A percentile compares a stretch with the other conserved stretches of the same genome.
Evolutionary conservation across 441 rosid species (phyloP).

Genomic region (Gossypium lobatum): DNA sequence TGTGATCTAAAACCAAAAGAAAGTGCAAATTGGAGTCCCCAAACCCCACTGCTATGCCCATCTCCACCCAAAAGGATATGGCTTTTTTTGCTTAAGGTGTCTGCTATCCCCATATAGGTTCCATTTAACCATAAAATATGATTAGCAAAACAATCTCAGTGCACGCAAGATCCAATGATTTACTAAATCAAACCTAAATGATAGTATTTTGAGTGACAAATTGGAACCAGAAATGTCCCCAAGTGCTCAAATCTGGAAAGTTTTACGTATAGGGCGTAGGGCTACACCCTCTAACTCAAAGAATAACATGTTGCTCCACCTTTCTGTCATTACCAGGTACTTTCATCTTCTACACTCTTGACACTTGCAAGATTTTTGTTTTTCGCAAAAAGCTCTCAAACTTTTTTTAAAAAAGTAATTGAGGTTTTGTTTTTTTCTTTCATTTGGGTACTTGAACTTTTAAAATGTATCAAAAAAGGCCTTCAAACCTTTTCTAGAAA

Average conservation of each 20-base stretch:
- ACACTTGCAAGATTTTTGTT: not conserved
- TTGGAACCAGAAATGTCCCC: not conserved
- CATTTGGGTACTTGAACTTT: too few relatives aligned
- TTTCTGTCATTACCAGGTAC: not conserved
- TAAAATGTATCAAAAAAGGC: fast-evolving
- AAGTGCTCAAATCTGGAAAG: constrained; percentile 3
- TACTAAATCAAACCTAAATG: not conserved
- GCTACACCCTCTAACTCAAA: not conserved
- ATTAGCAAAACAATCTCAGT: not conserved
- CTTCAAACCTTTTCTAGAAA: too few relatives aligned
- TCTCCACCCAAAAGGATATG: not conserved
- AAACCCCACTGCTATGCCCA: not conserved
- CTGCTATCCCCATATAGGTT: not conserved
- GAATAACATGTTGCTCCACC: not conserved
- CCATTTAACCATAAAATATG: not conserved
- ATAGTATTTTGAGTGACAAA: not conserved
- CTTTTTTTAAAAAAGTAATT: too few relatives aligned
- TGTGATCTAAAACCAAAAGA: not conserved
- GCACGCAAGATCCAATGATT: not conserved
- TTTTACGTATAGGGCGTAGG: not conserved
- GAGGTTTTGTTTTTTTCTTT: too few relatives aligned
- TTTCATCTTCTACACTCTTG: not conserved
- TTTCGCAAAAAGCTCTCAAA: too few relatives aligned
- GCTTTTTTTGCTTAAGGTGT: not conserved
- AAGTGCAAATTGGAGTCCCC: not conserved